Evolutionary conservation across 768 basidiomycete species (phyloP), one percentile per base, ranked within the genome.

Genomic region (Hericium rajendrae): DNA sequence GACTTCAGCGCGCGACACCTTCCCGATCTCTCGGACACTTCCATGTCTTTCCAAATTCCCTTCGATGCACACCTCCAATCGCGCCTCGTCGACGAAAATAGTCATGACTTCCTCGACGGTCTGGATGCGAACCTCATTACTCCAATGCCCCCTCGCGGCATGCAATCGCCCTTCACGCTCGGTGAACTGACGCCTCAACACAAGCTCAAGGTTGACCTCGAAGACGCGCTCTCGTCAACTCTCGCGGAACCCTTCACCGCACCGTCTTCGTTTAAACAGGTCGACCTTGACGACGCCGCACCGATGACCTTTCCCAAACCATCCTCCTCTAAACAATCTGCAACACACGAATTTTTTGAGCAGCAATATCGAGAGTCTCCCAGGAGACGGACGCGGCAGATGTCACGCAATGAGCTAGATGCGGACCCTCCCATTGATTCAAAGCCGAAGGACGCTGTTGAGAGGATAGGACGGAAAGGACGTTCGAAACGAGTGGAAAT

Each of bases 41-140:
- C 55, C 28, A 18, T 56, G 55, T 32, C 55, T 4, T 56, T 56
- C 28, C 55, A 56, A 50, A 48, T 56, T 15, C 55, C 55, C 2
- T 11, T 18, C 32, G 55, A 48, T 24, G 24, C 55, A 15, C 22
- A 38, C 6, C 38, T n/a, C 37, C 24, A 26, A 8, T 32, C 55
- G 6, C 55, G 55, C 32, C 55, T 56, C 32, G 11, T 56, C 24
- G 55, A 56, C 22, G 55, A 48, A 48, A 37, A 56, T 24, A 49
- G 46, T 13, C 43, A 50, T 38, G 43, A 26, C 16, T 50, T 56
- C 48, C 37, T 56, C 9, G 39, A 43, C 13, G 55, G 55, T 28
- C 37, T 56, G 32, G 55, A 56, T 18, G 55, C 48, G 18, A 48
- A 24, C 16, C 48, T 56, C 48, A 40, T 15, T 26, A 56, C 55